These are phyloP conservation scores for Hericium erinaceus DNA, from an alignment of 768 basidiomycete species.

Conservation along the genomic window DNA sequence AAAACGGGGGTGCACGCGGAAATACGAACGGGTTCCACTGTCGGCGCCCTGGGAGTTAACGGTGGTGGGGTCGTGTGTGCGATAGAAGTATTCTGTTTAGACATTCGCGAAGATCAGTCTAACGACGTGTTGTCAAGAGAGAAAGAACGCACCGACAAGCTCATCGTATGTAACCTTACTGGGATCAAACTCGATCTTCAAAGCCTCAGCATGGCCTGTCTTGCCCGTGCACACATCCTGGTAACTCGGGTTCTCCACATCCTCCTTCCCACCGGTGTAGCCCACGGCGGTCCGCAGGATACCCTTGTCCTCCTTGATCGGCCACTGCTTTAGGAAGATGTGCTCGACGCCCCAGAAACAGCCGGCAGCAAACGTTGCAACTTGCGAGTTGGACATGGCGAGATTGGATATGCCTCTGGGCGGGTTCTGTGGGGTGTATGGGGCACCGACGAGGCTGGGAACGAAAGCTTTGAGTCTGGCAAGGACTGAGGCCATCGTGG, in stretches of 20 bases:
- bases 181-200: slow-evolving; percentile 83
- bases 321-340: slow-evolving; percentile 74
- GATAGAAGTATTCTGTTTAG: slow-evolving; percentile 78
- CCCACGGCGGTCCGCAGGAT: slow-evolving; percentile 70
- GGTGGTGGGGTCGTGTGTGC: slow-evolving; percentile 90
- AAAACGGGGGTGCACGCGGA: background rate
- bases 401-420: background rate
- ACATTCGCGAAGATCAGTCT: background rate
- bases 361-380: slow-evolving; percentile 49
- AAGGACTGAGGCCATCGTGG: slow-evolving; percentile 5
- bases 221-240: slow-evolving; percentile 64
- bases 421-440: slow-evolving; percentile 9
- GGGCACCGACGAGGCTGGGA: background rate
- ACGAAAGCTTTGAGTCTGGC: background rate
- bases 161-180: slow-evolving; percentile 68
- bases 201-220: slow-evolving; percentile 85
- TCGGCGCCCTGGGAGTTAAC: slow-evolving; percentile 72
- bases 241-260: slow-evolving; percentile 56
- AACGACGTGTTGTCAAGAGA: background rate
- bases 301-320: slow-evolving; percentile 60
- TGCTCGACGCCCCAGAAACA: slow-evolving; percentile 88
- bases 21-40: slow-evolving; percentile 60
- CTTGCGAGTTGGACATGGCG: slow-evolving; percentile 18
- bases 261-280: slow-evolving; percentile 63
- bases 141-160: slow-evolving; percentile 62